Base-by-base conservation (phyloP, 108 stramenopile species). In the Fistulifera pelliculosa region DNA sequence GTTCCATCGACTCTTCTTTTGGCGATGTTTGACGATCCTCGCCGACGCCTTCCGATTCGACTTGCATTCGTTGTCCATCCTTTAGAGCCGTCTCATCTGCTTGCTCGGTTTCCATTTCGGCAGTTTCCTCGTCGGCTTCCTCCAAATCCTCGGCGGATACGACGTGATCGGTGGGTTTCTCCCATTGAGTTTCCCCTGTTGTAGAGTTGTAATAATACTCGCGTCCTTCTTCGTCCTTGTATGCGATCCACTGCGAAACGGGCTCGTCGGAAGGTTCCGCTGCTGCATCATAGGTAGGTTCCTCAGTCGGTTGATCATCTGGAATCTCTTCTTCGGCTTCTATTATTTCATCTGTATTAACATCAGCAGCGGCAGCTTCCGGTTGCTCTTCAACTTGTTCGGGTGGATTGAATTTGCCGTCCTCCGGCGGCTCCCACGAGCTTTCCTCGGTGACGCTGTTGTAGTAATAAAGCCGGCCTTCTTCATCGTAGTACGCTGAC, bases 181-280 rank as follows among this genome's bases (percentile, higher is more conserved):
- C 86, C 90, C 90, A 92, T 58, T 66, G 64, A 14, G 79, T 87
- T 60, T 79, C 79, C 38, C 73, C 70, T 0, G 79, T 79, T 13
- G 47, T 60, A 0, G 47, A 56, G 56, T 87, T 87, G 77, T 79
- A 87, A 53, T 79, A 87, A 54, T 91, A 91, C 11, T 54, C 65
- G 39, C 69, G 64, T 8, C 79, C 78, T 54, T 80, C 80, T 16
- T 80, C 83, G 56, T 80, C 79, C 51, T 69, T 59, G 49, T 73
- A 68, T 41, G 52, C 74, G 1, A 62, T 54, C 83, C 85, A 87
- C 27, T 54, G 27, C 13, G 42, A 18, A 14, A 24, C 52, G 17
- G 6, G 18, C 41, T 41, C 38, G 10, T 15, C 31, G 21, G 57
- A 8, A 11, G 47, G 47, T 10, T 38, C 41, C 10, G 2, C n/a